Conservation (phyloP, 306 rosid genomes). For the Abrus precatorius region DNA sequence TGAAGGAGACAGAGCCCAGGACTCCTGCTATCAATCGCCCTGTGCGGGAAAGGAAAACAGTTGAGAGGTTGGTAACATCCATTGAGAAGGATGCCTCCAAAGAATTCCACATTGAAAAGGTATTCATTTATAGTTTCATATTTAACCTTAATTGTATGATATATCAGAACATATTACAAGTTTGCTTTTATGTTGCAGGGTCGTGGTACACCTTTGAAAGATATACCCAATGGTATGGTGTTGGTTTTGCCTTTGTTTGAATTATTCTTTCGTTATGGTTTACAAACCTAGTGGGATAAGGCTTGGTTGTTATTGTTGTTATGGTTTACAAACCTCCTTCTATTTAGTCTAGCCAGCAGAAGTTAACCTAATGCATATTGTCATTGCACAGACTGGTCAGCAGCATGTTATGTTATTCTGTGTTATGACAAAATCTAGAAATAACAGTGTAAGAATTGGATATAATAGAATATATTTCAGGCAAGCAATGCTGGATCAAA, state of each 20-base stretch:
- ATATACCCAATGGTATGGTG: constrained; percentile 90
- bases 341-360: not conserved
- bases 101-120: constrained; percentile 94
- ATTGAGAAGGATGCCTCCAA: constrained; percentile 72
- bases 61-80: constrained; percentile 94
- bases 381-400: not conserved
- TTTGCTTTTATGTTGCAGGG: constrained; percentile 74
- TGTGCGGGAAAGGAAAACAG: constrained; percentile 91
- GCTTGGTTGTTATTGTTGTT: no score
- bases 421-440: not conserved
- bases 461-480: not conserved
- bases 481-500: constrained; percentile 4
- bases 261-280: constrained; percentile 16
- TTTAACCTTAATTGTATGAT: constrained; percentile 26
- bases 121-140: constrained; percentile 43
- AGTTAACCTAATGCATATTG: not conserved
- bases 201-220: constrained; percentile 88
- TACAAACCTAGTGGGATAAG: not conserved
- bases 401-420: not conserved
- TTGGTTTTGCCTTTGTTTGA: constrained; percentile 12
- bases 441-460: not conserved
- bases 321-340: not conserved
- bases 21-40: constrained; percentile 91
- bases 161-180: constrained; percentile 36
- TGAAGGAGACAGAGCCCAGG: constrained; percentile 67